A percentile compares a stretch with the other conserved stretches of the same genome.
Conservation (phyloP, 108 stramenopile genomes). For the Parietichytrium sp. region DNA sequence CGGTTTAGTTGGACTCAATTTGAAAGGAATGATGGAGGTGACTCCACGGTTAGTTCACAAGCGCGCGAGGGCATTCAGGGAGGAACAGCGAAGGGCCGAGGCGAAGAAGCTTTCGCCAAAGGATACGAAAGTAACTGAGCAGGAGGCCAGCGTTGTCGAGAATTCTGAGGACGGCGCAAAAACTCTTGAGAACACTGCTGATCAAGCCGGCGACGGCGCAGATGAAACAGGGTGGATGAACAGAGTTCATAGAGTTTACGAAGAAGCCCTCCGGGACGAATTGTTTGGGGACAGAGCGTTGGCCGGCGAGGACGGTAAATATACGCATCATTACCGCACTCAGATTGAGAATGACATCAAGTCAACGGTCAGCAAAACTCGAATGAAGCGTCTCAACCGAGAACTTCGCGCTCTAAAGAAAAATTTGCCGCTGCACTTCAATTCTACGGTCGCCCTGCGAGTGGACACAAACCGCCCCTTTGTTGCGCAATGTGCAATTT, state of each 20-base stretch:
- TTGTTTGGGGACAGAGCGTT: neutral
- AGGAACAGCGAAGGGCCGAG: neutral
- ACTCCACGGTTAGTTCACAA: neutral
- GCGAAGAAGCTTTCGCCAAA: neutral
- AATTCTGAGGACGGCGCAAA: neutral
- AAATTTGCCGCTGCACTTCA: neutral
- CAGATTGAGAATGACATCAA: constrained; percentile 28
- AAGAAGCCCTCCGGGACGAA: constrained; percentile 5
- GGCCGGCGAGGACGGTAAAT: constrained; percentile 8
- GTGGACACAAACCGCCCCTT: constrained; percentile 24
- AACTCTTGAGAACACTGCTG: neutral
- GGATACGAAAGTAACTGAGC: neutral
- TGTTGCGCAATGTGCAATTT: constrained; percentile 17
- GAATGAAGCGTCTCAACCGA: neutral
- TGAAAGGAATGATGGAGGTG: neutral
- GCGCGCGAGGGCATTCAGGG: neutral
- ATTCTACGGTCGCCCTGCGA: constrained; percentile 19
- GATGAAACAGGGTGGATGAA: neutral
- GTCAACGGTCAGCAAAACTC: constrained; percentile 16
- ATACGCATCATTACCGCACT: constrained; percentile 25
- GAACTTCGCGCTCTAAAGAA: neutral
- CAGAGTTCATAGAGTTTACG: neutral
- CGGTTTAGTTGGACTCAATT: neutral
- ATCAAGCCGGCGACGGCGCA: neutral
- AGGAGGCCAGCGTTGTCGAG: neutral